Evolutionary conservation across 352 stramenopile genomes (phyloP), one percentile per base, ranked within the genome.

Genomic region (Blastocystis sp.): DNA sequence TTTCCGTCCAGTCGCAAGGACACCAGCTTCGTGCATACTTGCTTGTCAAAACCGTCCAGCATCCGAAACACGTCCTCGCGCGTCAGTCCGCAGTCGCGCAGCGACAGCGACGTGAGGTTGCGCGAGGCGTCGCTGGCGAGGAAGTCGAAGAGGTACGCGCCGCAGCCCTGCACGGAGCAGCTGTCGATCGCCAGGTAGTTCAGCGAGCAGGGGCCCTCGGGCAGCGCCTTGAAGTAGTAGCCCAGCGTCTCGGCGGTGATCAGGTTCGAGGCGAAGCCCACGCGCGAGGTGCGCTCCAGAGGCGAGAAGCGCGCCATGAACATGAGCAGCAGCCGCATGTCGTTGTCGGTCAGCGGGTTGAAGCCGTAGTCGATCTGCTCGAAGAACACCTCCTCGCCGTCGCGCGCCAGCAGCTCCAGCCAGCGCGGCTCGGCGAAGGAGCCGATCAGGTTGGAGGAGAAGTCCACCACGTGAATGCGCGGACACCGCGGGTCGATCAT

Each of bases 331-430:
- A 84, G 61, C 21, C 74, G 74, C 74, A 84, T 68, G 40, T 84
- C 74, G 11, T 84, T 68, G 40, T 84, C 74, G 10, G 74, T 52
- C 19, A 84, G 38, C 19, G 74, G 74, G 61, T 84, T 84, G 60
- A 84, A 84, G 1, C n/a, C 38, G 61, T 69, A 84, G 48, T 84
- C 74, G 6, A 84, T 42, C 61, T 84, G 74, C 54, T 84, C 74
- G 45, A 84, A 68, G 4, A 68, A 14, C 6, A 69, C 42, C 34
- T 68, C 52, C 42, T 84, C 52, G 11, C 74, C 74, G 42, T 84
- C 74, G 2, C 34, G 45, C 45, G 74, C 34, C n/a, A 84, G 42
- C 19, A 84, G 24, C 42, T 38, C 9, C 45, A 84, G 45, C 74
- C 74, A 84, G 9, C 66, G 28, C 28, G 38, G 34, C 74, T 84